These are phyloP conservation scores for Yamadazyma sp. DNA, from an alignment of 1,139 yeast species.

Conservation along the genomic window DNA sequence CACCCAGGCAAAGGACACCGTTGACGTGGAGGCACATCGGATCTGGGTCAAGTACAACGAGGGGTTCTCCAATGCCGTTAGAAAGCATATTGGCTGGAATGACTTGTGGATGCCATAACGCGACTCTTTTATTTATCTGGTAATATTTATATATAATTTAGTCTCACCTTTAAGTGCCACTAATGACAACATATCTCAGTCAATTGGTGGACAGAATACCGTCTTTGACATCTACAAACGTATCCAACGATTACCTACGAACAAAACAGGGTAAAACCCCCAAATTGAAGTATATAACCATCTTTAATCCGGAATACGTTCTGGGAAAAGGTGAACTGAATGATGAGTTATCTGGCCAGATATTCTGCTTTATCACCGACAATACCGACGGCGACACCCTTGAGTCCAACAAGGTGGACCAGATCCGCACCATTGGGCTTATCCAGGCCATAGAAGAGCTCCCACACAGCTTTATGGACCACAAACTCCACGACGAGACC, in stretches of 20 bases:
- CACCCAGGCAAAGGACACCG: constrained; percentile 15
- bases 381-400: constrained; percentile 14
- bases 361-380: constrained; percentile 28
- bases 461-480: constrained; percentile 10
- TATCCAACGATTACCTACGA: constrained; percentile 13
- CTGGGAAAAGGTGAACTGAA: constrained; percentile 24
- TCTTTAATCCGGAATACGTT: constrained; percentile 24
- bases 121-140: too few relatives aligned
- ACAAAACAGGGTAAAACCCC: constrained; percentile 15
- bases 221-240: constrained; percentile 9
- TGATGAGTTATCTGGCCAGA: constrained; percentile 30
- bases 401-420: constrained; percentile 21
- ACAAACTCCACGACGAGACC: constrained; percentile 4
- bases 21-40: constrained; percentile 28
- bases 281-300: constrained; percentile 18
- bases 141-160: too few relatives aligned
- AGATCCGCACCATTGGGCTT: constrained; percentile 35
- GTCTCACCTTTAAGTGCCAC: too few relatives aligned
- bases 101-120: constrained; percentile 67
- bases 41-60: constrained; percentile 94
- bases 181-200: constrained; percentile 21
- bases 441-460: constrained; percentile 35
- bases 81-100: constrained; percentile 80
- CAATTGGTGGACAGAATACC: constrained; percentile 21
- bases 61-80: constrained; percentile 92